Evolutionary conservation across 192 early-diverging fungal species (phyloP), one percentile per base, ranked within the genome.

Genomic region (Coemansia sp.): DNA sequence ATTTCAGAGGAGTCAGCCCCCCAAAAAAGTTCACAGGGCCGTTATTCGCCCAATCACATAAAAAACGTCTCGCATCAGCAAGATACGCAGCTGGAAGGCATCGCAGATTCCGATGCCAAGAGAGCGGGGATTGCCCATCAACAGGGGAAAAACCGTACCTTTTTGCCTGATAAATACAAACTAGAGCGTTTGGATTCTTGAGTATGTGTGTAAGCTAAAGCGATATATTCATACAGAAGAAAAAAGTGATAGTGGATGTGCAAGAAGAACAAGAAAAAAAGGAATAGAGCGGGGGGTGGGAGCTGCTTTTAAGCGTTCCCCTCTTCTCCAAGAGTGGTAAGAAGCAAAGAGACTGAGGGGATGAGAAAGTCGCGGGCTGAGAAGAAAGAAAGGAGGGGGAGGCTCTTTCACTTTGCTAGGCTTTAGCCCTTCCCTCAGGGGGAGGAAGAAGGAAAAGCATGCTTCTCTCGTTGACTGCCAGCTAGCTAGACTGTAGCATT

Each of bases 291-390:
- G 19, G 58, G 17, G 31, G 44, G 37, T 8, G 31, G 17, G 44
- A n/a, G 60, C 44, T 23, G 44, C 46, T 70, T 70, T 63, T 39
- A 63, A 63, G 21, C 55, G 38, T 53, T 51, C 21, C 59, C 59
- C 31, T 25, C 5, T 25, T 58, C 55, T 25, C 27, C 11, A 29
- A 4, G 27, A 17, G 27, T 27, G 27, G 27, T 27, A 27, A 27
- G 29, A 32, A 34, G 29, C 10, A 59, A 19, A 53, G 27, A 32
- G 8, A 44, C 17, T 8, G 44, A 29, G 29, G 46, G 46, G 42
- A 36, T 53, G 64, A 15, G 14, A 29, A 44, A 63, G 39, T 62
- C 19, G 14, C 21, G 15, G 21, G 37, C 17, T 62, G 38, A 12
- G 21, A 10, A 14, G 9, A 62, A 63, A 63, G 36, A 41, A 38